phyloP scores from a whole-genome alignment of 1,284 basidiomycete genomes.

The Kalmanozyma brasiliensis region DNA sequence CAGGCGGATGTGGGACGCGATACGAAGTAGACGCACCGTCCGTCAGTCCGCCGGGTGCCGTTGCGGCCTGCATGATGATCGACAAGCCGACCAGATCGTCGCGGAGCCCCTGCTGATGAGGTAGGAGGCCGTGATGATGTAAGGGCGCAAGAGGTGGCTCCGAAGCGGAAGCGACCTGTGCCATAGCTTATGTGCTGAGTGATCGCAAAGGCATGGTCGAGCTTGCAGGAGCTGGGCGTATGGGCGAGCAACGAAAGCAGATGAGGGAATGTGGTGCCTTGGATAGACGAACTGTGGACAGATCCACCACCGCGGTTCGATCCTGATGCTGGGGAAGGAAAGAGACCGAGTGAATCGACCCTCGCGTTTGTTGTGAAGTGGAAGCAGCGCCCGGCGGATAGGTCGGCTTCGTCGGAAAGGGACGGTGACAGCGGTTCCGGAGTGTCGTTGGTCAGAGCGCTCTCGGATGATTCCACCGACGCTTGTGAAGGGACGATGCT shows the following conservation, averaged over 20 bases:
- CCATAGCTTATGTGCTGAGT: conserved; percentile 32
- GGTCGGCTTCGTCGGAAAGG: no score
- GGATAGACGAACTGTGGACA: no score
- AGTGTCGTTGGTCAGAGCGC: no score
- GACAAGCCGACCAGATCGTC: conserved; percentile 16
- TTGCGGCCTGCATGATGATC: conserved; percentile 17
- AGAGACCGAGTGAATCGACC: no score
- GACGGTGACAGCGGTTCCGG: no score
- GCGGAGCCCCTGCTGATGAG: conserved; percentile 16
- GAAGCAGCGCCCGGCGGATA: no score
- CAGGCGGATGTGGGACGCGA: neutral
- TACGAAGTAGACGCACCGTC: conserved; percentile 19
- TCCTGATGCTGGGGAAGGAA: no score
- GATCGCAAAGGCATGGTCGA: conserved; percentile 33
- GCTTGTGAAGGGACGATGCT: no score
- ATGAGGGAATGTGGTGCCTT: neutral
- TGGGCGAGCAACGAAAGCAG: conserved; percentile 2
- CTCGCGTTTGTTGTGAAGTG: no score
- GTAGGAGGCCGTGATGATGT: conserved; percentile 17
- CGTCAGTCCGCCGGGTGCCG: conserved; percentile 2
- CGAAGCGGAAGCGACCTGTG: conserved; percentile 41
- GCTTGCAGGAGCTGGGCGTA: neutral
- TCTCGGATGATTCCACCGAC: no score
- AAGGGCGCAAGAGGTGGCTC: conserved; percentile 21
- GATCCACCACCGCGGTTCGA: no score